These are phyloP conservation scores for Spencermartinsiella ligniputridi DNA, from an alignment of 1,139 yeast species.

Conservation along the genomic window DNA sequence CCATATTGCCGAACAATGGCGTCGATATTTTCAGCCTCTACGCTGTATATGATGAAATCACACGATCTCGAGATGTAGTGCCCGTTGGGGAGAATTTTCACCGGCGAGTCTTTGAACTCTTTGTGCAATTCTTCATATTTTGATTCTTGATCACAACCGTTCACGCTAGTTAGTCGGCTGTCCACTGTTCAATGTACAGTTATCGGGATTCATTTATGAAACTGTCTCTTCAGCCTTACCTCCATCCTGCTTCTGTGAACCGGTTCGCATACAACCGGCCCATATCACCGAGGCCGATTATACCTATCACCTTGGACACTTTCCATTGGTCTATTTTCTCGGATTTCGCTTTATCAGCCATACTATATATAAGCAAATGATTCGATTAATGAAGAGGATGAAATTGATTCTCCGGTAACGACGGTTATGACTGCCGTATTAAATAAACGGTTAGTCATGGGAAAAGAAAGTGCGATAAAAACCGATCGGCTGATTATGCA, in stretches of 20 bases:
- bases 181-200: background rate
- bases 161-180: slow-evolving; percentile 42
- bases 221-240: slow-evolving; percentile 20
- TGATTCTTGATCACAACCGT: slow-evolving; percentile 86
- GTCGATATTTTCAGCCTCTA: slow-evolving; percentile 70
- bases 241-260: slow-evolving; percentile 83
- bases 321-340: slow-evolving; percentile 32
- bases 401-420: too few relatives aligned
- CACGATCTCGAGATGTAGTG: slow-evolving; percentile 74
- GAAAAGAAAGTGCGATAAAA: too few relatives aligned
- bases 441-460: too few relatives aligned
- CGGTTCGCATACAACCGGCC: slow-evolving; percentile 79
- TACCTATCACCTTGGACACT: slow-evolving; percentile 60
- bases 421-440: too few relatives aligned
- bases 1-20: slow-evolving; percentile 72
- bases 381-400: too few relatives aligned
- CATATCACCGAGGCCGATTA: slow-evolving; percentile 97
- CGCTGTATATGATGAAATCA: slow-evolving; percentile 82
- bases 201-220: too few relatives aligned
- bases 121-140: slow-evolving; percentile 45
- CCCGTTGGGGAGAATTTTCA: slow-evolving; percentile 66
- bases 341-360: too few relatives aligned
- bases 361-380: too few relatives aligned
- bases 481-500: too few relatives aligned
- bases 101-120: slow-evolving; percentile 38